Evolutionary conservation across 306 rosid genomes (phyloP).

Genomic region (Malus asiatica): DNA sequence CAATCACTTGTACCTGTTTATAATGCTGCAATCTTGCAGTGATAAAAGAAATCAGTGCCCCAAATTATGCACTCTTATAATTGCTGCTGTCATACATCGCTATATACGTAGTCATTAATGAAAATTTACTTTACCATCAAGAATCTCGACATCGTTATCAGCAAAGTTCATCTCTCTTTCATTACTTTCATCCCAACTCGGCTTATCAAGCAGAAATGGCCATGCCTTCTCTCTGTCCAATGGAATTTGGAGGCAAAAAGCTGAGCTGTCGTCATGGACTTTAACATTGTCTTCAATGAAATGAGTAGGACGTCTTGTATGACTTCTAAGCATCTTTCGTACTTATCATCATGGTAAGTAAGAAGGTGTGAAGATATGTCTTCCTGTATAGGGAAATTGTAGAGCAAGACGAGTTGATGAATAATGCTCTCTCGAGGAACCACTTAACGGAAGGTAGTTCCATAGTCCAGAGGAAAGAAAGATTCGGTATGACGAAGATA

Average conservation of each 20-base stretch:
- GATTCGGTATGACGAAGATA: slow-evolving; percentile 26
- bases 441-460: slow-evolving; percentile 17
- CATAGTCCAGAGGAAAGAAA: slow-evolving; percentile 4
- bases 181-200: slow-evolving; percentile 1
- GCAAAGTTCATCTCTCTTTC: not conserved
- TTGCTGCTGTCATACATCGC: not conserved
- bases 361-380: slow-evolving; percentile 20
- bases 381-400: slow-evolving; percentile 26
- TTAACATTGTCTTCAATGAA: slow-evolving; percentile 26
- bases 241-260: slow-evolving; percentile 29
- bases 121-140: not conserved
- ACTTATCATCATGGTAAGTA: slow-evolving; percentile 13
- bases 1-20: not conserved
- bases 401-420: slow-evolving; percentile 23
- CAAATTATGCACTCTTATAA: not conserved
- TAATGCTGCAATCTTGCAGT: not conserved
- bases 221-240: slow-evolving; percentile 26
- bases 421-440: slow-evolving; percentile 24
- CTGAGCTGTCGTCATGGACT: slow-evolving; percentile 18
- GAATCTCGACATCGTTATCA: not conserved
- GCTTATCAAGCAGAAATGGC: slow-evolving; percentile 24
- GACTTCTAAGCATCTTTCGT: slow-evolving; percentile 16
- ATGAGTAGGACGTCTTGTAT: slow-evolving; percentile 23
- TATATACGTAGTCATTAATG: not conserved
- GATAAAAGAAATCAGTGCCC: not conserved